Base-by-base conservation (phyloP, 2,329 filamentous ascomycete species). In the Moelleriella libera region DNA sequence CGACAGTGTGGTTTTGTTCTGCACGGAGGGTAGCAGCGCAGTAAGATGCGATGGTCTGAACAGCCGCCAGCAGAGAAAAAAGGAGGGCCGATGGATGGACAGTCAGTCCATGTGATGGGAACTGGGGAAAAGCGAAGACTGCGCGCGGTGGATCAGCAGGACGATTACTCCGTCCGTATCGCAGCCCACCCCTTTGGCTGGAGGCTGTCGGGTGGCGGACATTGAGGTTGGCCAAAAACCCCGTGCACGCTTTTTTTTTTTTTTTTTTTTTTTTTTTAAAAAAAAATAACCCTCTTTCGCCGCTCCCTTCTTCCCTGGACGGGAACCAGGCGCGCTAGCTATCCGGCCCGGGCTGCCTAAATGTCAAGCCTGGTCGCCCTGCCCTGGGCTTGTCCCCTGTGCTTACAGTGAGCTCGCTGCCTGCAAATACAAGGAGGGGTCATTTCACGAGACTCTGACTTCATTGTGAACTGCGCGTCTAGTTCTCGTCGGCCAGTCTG, bases 71-170 rank as follows among this genome's bases (percentile, higher is more conserved):
- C 43, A 44, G 41, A n/a, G 32, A 47, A 41, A n/a, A 41, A 21
- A 14, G 7, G 30, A 48, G 46, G 45, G 53, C 45, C 53, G 55
- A 49, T 54, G 55, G 55, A 57, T 53, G 53, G 49, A 55, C 50
- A 51, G 53, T 50, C 47, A 53, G 60, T 52, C 50, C 61, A 63
- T 63, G 58, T 63, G 61, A 63, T 57, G 40, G 45, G 43, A 42
- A 37, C 34, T 37, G 12, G 8, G 34, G 12, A 37, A 37, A 37
- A 37, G 34, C 21, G 21, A 21, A 21, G 51, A 54, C 56, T 54
- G 50, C 50, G 47, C 48, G 48, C 51, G 52, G 56, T 59, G 55
- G 58, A 59, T 60, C 58, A 61, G 57, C 53, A 59, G 52, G 53
- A 56, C 52, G 52, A 54, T 52, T 51, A 37, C 21, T 21, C 21